Evolutionary conservation across 495 filamentous ascomycete genomes (phyloP).

Genomic region (Schizothecium vesticola): DNA sequence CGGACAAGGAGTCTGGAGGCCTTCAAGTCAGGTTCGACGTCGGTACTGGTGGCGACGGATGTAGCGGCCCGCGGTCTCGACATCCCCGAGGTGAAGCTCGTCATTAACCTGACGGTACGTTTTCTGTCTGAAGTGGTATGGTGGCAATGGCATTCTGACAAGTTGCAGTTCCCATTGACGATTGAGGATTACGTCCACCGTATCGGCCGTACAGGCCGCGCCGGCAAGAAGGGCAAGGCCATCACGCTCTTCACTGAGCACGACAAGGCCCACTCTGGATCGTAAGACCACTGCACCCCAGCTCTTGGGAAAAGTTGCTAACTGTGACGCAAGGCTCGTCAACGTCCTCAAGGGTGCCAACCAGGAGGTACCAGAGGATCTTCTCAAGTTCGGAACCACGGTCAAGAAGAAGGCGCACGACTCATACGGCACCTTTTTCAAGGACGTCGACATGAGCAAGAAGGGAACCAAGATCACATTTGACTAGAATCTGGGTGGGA

Average conservation of each 20-base stretch:
- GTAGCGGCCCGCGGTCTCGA: constrained; percentile 94
- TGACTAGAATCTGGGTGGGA: constrained; percentile 51
- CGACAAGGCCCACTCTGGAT: constrained; percentile 83
- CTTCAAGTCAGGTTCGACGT: constrained; percentile 83
- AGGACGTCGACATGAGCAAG: constrained; percentile 70
- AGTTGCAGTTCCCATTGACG: constrained; percentile 51
- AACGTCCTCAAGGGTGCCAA: constrained; percentile 88
- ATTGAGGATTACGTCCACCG: constrained; percentile 96
- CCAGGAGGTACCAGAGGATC: constrained; percentile 78
- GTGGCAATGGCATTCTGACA: constrained; percentile 1
- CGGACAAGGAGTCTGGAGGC: constrained; percentile 75
- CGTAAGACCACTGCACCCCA: constrained; percentile 47
- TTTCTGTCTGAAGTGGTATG: constrained; percentile 22
- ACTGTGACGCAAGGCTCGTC: constrained; percentile 50
- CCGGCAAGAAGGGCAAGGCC: constrained; percentile 81
- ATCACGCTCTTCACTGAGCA: constrained; percentile 93
- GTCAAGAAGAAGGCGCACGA: constrained; percentile 98
- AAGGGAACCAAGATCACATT: constrained; percentile 90
- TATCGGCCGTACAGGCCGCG: constrained; percentile 90
- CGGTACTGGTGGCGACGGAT: constrained; percentile 90
- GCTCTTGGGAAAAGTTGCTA: neutral
- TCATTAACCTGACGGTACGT: constrained; percentile 73
- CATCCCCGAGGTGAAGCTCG: constrained; percentile 87
- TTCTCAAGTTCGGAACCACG: constrained; percentile 93
- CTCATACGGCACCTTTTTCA: constrained; percentile 88